These are phyloP conservation scores for Nemania serpens DNA, from an alignment of 2,329 filamentous ascomycete species.

Conservation along the genomic window DNA sequence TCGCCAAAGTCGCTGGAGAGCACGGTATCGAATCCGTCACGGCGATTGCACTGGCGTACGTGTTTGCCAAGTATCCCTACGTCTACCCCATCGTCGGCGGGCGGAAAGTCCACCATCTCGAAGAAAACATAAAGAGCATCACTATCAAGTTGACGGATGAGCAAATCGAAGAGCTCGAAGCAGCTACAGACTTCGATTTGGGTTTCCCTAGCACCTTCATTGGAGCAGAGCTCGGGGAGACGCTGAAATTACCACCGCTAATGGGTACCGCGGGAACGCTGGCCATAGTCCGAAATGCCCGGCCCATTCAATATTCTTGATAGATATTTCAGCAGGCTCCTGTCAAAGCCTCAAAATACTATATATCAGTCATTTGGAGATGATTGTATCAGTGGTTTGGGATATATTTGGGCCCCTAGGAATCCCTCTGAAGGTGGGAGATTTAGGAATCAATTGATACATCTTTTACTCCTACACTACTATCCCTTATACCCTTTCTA, in stretches of 20 bases:
- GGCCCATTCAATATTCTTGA: background rate
- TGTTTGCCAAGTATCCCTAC: slow-evolving; percentile 54
- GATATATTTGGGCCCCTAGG: too few relatives aligned
- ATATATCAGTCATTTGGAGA: too few relatives aligned
- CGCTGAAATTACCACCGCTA: background rate
- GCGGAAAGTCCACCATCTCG: slow-evolving; percentile 56
- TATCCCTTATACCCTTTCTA: too few relatives aligned
- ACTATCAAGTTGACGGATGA: slow-evolving; percentile 52
- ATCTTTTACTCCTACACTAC: too few relatives aligned
- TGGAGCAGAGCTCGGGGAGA: background rate
- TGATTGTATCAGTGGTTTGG: too few relatives aligned
- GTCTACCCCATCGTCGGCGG: slow-evolving; percentile 60
- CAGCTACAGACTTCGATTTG: slow-evolving; percentile 54
- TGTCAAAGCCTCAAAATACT: too few relatives aligned
- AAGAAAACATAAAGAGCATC: slow-evolving; percentile 60
- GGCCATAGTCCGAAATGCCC: background rate
- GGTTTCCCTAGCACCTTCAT: slow-evolving; percentile 52
- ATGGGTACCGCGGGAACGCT: background rate
- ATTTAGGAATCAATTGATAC: too few relatives aligned
- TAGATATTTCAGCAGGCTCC: too few relatives aligned
- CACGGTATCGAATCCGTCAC: slow-evolving; percentile 65
- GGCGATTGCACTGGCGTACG: slow-evolving; percentile 59
- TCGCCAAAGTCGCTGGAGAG: slow-evolving; percentile 56
- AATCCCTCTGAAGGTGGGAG: too few relatives aligned
- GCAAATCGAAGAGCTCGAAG: slow-evolving; percentile 59